These are phyloP conservation scores for Ceratocystis destructans DNA, from an alignment of 2,329 filamentous ascomycete species.

Conservation along the genomic window DNA sequence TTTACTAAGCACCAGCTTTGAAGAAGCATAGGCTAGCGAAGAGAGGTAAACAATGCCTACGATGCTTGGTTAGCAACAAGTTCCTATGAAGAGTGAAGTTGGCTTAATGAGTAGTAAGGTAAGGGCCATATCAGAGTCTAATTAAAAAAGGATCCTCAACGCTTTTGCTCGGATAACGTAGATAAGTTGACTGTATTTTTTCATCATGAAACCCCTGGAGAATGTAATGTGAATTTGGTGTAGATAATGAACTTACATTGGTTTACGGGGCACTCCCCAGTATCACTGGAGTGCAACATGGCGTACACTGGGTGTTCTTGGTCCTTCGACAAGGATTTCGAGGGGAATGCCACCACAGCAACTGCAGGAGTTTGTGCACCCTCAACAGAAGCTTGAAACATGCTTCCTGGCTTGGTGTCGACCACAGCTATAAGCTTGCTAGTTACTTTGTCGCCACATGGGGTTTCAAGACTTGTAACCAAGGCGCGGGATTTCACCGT, in stretches of 20 bases:
- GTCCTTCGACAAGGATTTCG: slow-evolving; percentile 31
- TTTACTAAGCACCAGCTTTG: slow-evolving; percentile 28
- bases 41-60: slow-evolving; percentile 29
- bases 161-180: slow-evolving; percentile 95
- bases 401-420: slow-evolving; percentile 44
- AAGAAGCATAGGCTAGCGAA: slow-evolving; percentile 27
- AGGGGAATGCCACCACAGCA: slow-evolving; percentile 53
- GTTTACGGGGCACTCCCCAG: slow-evolving; percentile 74
- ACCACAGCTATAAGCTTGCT: slow-evolving; percentile 49
- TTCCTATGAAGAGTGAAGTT: slow-evolving; percentile 9
- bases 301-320: slow-evolving; percentile 40
- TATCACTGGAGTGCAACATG: slow-evolving; percentile 72
- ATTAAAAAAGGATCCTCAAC: slow-evolving; percentile 63
- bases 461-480: slow-evolving; percentile 28
- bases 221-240: slow-evolving; percentile 20
- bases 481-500: slow-evolving; percentile 42
- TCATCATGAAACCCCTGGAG: slow-evolving; percentile 62
- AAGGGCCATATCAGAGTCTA: slow-evolving; percentile 57
- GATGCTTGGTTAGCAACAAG: slow-evolving; percentile 25
- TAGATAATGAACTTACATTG: slow-evolving; percentile 60
- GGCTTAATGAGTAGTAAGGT: slow-evolving; percentile 20
- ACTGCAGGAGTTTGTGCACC: slow-evolving; percentile 63
- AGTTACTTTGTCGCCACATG: slow-evolving; percentile 4
- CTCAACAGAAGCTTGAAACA: slow-evolving; percentile 62
- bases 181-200: slow-evolving; percentile 68